A percentile compares a stretch with the other conserved stretches of the same genome.
Evolutionary conservation across 129 eudicot genomes (phyloP).

Genomic region (Saussurea involucrata): DNA sequence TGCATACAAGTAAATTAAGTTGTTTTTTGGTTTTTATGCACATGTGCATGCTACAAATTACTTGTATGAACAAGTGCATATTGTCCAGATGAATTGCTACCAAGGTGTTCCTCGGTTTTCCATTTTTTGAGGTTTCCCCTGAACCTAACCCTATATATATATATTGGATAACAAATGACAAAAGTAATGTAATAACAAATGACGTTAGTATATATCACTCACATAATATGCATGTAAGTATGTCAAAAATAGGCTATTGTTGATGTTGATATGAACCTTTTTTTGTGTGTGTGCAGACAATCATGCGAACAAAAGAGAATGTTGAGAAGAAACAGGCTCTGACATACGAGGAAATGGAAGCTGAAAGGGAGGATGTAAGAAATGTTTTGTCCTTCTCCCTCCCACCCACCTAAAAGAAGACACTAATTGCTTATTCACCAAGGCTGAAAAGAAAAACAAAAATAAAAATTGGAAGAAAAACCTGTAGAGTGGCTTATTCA

Average conservation of each 20-base stretch:
- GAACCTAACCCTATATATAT: no score
- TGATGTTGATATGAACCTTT: constrained; percentile 2
- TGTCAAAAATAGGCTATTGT: neutral
- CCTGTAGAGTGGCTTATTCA: neutral
- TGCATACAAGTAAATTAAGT: no score
- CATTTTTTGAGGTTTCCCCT: no score
- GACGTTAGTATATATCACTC: neutral
- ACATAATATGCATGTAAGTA: neutral
- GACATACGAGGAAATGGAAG: constrained; percentile 84
- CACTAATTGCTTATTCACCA: neutral
- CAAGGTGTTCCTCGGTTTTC: no score
- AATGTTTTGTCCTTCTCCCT: neutral
- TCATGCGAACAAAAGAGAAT: constrained; percentile 75
- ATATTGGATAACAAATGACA: neutral
- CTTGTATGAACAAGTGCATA: no score
- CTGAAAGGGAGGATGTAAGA: constrained; percentile 84
- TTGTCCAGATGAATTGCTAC: no score
- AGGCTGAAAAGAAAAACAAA: neutral
- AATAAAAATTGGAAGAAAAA: neutral
- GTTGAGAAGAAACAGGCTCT: constrained; percentile 89
- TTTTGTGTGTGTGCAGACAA: constrained; percentile 55
- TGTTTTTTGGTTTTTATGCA: no score
- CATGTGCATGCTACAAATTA: no score
- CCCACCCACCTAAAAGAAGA: neutral
- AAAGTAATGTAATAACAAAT: neutral